Conservation (phyloP, 352 stramenopile species). For the Thraustochytrium sp. region DNA sequence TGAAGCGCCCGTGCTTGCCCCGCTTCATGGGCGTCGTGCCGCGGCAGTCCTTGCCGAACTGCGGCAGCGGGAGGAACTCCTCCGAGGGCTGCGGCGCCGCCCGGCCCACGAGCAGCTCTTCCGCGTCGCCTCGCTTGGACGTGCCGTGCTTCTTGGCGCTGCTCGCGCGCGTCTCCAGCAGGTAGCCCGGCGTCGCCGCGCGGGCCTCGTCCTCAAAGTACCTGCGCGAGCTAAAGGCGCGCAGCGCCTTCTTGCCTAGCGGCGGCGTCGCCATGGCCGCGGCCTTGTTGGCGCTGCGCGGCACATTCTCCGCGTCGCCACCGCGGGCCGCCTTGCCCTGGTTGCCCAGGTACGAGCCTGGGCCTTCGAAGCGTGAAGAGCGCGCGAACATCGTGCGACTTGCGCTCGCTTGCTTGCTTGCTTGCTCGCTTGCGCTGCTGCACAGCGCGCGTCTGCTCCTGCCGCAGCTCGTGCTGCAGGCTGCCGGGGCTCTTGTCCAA, state of each 20-base stretch:
- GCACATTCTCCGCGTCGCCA: background rate
- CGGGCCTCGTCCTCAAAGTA: background rate
- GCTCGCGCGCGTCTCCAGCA: background rate
- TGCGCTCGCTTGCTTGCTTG: background rate
- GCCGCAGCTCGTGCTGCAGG: too few relatives aligned
- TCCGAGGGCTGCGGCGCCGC: background rate
- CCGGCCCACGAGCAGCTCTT: too few relatives aligned
- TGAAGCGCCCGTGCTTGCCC: constrained; percentile 23
- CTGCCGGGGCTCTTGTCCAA: too few relatives aligned
- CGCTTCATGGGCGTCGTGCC: background rate
- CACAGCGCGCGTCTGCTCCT: background rate
- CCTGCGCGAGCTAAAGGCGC: too few relatives aligned
- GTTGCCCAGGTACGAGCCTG: background rate
- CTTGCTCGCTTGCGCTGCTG: background rate
- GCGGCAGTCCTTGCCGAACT: background rate
- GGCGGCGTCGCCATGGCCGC: background rate
- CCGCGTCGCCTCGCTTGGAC: background rate
- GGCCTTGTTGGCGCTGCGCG: background rate
- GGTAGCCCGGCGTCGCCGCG: background rate
- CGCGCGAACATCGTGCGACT: background rate
- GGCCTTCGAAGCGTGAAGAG: background rate
- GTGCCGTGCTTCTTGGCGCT: background rate
- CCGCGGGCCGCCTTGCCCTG: background rate
- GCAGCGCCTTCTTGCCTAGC: background rate
- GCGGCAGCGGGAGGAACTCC: background rate